Evolutionary conservation across 805 yeast species (phyloP).

Genomic region (Yamadazyma tumulicola): DNA sequence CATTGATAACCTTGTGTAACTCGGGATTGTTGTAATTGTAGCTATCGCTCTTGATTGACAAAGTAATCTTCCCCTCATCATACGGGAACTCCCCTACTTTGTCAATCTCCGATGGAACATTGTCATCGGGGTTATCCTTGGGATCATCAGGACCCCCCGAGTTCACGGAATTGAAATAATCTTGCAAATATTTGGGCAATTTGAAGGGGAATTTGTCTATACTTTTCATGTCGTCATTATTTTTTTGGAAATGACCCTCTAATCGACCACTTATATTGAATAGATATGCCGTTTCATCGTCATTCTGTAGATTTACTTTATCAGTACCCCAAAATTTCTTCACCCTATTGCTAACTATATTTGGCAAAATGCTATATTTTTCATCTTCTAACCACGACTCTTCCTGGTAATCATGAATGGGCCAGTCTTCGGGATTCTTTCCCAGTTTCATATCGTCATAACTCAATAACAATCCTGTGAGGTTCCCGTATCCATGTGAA

Average conservation of each 20-base stretch:
- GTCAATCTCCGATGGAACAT: neutral
- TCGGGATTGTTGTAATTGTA: constrained; percentile 22
- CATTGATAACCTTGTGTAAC: constrained; percentile 11
- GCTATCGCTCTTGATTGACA: constrained; percentile 19
- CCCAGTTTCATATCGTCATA: constrained; percentile 55
- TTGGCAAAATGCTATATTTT: constrained; percentile 56
- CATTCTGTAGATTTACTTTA: constrained; percentile 7
- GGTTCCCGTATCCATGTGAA: constrained; percentile 57
- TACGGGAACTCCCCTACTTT: constrained; percentile 29
- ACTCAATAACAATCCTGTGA: constrained; percentile 69
- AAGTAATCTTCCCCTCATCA: constrained; percentile 22
- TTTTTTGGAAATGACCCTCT: constrained; percentile 26
- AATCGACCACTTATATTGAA: constrained; percentile 34
- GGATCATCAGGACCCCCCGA: constrained; percentile 25
- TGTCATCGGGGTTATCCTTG: constrained; percentile 14
- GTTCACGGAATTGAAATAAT: constrained; percentile 24
- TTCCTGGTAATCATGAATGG: constrained; percentile 43
- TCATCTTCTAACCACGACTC: constrained; percentile 48
- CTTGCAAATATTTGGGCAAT: constrained; percentile 29
- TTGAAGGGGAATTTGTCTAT: constrained; percentile 12
- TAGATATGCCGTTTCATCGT: constrained; percentile 21
- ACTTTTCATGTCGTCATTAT: constrained; percentile 2
- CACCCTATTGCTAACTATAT: constrained; percentile 48
- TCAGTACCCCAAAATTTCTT: constrained; percentile 49
- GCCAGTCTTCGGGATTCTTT: constrained; percentile 51